Evolutionary conservation across 352 stramenopile species (phyloP).

Genomic region (Phytopythium boreale): DNA sequence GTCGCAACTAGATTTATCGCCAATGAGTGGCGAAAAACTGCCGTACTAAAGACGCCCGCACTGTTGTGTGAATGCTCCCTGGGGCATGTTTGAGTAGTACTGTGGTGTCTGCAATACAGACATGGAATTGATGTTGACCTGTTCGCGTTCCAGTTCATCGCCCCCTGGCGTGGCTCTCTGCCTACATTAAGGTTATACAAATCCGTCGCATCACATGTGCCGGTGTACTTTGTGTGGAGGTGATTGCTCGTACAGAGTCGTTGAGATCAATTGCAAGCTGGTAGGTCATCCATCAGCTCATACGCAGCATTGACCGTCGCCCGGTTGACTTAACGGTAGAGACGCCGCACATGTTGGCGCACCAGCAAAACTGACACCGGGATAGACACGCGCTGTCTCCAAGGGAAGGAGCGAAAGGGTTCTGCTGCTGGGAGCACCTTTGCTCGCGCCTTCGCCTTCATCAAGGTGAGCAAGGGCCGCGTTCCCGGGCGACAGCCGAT

Average conservation of each 20-base stretch:
- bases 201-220: neutral
- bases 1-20: slow-evolving; percentile 5
- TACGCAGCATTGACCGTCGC: no score
- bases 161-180: no score
- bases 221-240: no score
- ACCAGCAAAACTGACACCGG: neutral
- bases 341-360: neutral
- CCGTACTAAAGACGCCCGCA: neutral
- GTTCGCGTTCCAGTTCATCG: neutral
- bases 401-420: no score
- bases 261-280: neutral
- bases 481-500: neutral
- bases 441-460: neutral
- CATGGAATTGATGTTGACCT: neutral
- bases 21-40: neutral
- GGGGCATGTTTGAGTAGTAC: neutral
- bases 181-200: no score
- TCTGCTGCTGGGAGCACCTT: no score
- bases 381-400: slow-evolving; percentile 2
- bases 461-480: neutral
- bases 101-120: neutral
- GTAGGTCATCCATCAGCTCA: no score
- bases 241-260: neutral
- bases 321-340: neutral
- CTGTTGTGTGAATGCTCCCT: neutral